These are phyloP conservation scores for Metschnikowia shivogae DNA, from an alignment of 805 yeast species.

Conservation along the genomic window DNA sequence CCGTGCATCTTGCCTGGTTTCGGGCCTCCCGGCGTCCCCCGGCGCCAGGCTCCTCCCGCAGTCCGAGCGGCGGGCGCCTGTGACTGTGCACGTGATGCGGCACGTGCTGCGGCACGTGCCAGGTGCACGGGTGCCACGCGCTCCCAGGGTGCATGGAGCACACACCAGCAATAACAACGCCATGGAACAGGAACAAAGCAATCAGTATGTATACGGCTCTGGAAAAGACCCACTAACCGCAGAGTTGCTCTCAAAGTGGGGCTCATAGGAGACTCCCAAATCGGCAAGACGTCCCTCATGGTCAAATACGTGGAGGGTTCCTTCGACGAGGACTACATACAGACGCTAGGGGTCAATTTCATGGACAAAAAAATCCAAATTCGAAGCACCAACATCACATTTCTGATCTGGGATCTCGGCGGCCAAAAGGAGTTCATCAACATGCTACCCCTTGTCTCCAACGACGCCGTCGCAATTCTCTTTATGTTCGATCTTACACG, in stretches of 20 bases:
- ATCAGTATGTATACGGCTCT: conserved; percentile 29
- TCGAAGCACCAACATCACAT: conserved; percentile 81
- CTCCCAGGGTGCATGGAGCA: background rate
- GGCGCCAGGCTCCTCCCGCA: no score
- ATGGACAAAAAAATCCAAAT: conserved; percentile 86
- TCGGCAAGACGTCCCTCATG: conserved; percentile 95
- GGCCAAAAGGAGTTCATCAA: conserved; percentile 94
- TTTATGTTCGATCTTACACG: conserved; percentile 87
- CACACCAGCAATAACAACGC: conserved; percentile 4
- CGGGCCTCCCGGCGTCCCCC: no score
- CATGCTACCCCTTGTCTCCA: conserved; percentile 89
- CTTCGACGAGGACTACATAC: conserved; percentile 87
- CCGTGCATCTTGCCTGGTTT: no score
- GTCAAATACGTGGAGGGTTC: conserved; percentile 95
- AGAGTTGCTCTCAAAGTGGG: conserved; percentile 81
- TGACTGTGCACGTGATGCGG: background rate
- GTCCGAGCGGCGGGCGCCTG: no score
- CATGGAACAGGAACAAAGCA: conserved; percentile 26
- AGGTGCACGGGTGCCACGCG: conserved; percentile 3
- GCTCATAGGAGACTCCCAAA: conserved; percentile 90
- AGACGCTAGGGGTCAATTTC: conserved; percentile 91
- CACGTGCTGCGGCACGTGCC: background rate
- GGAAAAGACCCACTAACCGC: conserved; percentile 14
- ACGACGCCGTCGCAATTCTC: conserved; percentile 86
- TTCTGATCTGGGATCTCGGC: conserved; percentile 93